Evolutionary conservation across 176 grass and related monocot species (phyloP).

Genomic region (Canna indica): DNA sequence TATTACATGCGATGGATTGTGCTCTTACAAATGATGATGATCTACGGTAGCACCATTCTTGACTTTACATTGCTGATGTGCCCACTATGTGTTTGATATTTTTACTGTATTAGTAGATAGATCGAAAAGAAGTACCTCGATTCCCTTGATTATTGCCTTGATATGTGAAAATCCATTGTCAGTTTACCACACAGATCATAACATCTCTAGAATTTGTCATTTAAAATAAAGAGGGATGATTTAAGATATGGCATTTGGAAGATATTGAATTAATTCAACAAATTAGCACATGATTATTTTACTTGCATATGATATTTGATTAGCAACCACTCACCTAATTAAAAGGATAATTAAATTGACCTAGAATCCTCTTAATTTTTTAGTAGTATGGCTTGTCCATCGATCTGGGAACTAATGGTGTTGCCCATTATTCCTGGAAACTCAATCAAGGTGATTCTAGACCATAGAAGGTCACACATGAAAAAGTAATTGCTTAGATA

Average conservation of each 20-base stretch:
- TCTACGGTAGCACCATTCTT: neutral
- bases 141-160: neutral
- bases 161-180: neutral
- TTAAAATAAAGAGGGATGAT: neutral
- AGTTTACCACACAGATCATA: neutral
- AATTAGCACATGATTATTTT: neutral
- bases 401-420: too few relatives aligned
- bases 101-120: neutral
- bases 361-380: too few relatives aligned
- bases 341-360: neutral
- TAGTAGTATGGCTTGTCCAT: too few relatives aligned
- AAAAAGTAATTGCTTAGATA: neutral
- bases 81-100: neutral
- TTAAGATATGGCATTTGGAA: neutral
- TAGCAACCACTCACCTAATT: neutral
- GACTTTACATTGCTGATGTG: neutral
- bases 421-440: too few relatives aligned
- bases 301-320: neutral
- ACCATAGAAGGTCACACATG: neutral
- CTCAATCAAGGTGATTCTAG: too few relatives aligned
- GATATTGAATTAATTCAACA: neutral
- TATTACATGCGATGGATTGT: neutral
- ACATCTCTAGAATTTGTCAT: too few relatives aligned
- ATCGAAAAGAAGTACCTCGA: neutral
- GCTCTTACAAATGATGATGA: neutral